Evolutionary conservation across 192 early-diverging fungal genomes (phyloP), one percentile per base, ranked within the genome.

Genomic region (Umbelopsis sp.): DNA sequence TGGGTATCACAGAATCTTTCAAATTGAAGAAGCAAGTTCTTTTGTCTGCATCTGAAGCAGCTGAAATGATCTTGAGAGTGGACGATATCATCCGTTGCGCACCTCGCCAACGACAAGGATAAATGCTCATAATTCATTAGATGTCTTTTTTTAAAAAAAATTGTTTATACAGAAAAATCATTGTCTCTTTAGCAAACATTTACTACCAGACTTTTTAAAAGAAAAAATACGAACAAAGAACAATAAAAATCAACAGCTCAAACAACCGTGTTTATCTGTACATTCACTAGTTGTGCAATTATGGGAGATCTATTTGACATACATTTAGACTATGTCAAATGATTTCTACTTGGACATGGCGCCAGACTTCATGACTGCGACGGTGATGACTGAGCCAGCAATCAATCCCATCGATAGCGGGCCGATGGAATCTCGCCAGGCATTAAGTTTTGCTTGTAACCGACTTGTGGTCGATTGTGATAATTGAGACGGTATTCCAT

Each of bases 21-120:
- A 99, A 97, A 84, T 86, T 98, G 55, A 99, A 99, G 87, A 87
- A 90, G 55, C 91, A 93, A 80, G 95, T 98, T 27, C 83, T 99
- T 37, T 82, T 97, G 68, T 92, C 90, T 77, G 96, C 97, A 13
- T 88, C 93, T 9, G 97, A 99, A 82, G 97, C 96, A 1, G 93
- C 95, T 12, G 96, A 98, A 79, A 93, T 96, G 92, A 97, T 99
- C 78, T 84, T 99, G 66, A 89, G 97, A 64, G 96, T 99, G 12
- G 96, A 99, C 78, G 93, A 99, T 80, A 99, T 99, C 71, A 94
- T 99, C 80, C 92, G 96, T 70, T 94, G 93, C 72, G 92, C 92
- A 51, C 92, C 93, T 69, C 71, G 75, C n/a, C 67, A 68, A 70
- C 49, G 50, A 46, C 68, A 70, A 58, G 52, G 52, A 23, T 55